These are phyloP conservation scores for Aspergillus intermedius DNA, from an alignment of 2,329 filamentous ascomycete genomes.

Conservation along the genomic window DNA sequence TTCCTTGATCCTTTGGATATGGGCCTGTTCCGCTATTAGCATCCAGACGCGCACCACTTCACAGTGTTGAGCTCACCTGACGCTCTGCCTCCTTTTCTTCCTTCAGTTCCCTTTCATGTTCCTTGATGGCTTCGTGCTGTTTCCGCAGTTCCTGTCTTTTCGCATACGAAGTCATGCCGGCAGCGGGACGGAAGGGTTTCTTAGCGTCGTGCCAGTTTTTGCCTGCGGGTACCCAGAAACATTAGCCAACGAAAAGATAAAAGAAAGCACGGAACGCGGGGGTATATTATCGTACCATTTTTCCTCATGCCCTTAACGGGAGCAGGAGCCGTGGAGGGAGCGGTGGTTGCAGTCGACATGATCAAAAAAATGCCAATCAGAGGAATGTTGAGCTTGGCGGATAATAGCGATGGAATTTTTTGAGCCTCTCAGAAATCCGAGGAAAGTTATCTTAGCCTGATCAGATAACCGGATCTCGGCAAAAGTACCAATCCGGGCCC, in stretches of 20 bases:
- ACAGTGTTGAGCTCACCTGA: conserved; percentile 52
- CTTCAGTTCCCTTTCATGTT: conserved; percentile 91
- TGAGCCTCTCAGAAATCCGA: conserved; percentile 5
- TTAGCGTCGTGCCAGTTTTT: conserved; percentile 89
- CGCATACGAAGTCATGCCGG: conserved; percentile 71
- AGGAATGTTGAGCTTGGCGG: not conserved
- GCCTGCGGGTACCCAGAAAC: conserved; percentile 48
- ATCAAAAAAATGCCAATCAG: conserved; percentile 8
- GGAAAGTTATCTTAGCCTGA: conserved; percentile 34
- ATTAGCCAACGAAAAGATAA: conserved; percentile 9
- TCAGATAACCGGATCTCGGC: conserved; percentile 40
- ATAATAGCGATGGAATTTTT: not conserved
- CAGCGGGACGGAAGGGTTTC: conserved; percentile 74
- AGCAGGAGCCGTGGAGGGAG: conserved; percentile 25
- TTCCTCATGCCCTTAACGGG: conserved; percentile 63
- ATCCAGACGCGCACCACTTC: not conserved
- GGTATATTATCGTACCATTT: conserved; percentile 58
- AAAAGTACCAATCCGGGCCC: conserved; percentile 14
- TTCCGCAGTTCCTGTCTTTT: conserved; percentile 67
- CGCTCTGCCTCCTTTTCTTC: conserved; percentile 88
- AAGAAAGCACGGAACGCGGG: conserved; percentile 7
- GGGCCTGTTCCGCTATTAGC: conserved; percentile 47
- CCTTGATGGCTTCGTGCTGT: conserved; percentile 70
- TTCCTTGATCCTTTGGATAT: conserved; percentile 74
- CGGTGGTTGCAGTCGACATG: conserved; percentile 41